A percentile compares a stretch with the other conserved stretches of the same genome.
phyloP scores from a whole-genome alignment of 345 rosid genomes.

The Hypericum perforatum region DNA sequence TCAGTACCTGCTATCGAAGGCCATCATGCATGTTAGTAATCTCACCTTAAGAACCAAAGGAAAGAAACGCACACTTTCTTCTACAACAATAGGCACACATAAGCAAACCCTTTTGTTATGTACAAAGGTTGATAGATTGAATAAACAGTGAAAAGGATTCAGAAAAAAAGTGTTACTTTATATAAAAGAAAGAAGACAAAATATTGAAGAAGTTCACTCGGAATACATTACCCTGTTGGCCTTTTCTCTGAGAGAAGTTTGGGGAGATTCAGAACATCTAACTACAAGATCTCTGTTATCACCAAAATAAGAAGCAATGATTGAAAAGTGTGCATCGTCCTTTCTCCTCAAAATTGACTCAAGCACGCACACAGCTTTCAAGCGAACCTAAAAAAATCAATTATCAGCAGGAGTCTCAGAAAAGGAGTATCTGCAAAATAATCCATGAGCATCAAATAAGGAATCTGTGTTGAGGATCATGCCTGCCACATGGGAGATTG shows the following conservation, averaged over 20 bases:
- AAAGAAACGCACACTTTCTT: no score
- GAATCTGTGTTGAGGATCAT: constrained; percentile 9
- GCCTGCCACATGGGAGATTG: constrained; percentile 93
- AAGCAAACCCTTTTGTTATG: no score
- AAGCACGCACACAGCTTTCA: constrained; percentile 89
- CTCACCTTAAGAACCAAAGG: no score
- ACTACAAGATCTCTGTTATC: constrained; percentile 58
- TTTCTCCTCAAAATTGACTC: constrained; percentile 79
- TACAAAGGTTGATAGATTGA: no score
- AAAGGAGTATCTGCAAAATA: no score
- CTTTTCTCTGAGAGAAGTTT: constrained; percentile 80
- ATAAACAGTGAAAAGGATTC: no score
- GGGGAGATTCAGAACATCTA: constrained; percentile 78
- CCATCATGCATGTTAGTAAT: not conserved
- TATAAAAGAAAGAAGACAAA: no score
- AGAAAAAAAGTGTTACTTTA: no score
- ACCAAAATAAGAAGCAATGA: constrained; percentile 56
- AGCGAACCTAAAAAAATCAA: constrained; percentile 49
- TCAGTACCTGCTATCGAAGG: constrained; percentile 47
- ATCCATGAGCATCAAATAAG: no score
- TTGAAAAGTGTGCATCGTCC: constrained; percentile 55
- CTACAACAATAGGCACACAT: no score
- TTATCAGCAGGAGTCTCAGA: no score
- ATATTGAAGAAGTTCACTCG: no score
- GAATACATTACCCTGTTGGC: constrained; percentile 51